phyloP scores from a whole-genome alignment of 805 yeast genomes.

The Myxozyma neotropica region DNA sequence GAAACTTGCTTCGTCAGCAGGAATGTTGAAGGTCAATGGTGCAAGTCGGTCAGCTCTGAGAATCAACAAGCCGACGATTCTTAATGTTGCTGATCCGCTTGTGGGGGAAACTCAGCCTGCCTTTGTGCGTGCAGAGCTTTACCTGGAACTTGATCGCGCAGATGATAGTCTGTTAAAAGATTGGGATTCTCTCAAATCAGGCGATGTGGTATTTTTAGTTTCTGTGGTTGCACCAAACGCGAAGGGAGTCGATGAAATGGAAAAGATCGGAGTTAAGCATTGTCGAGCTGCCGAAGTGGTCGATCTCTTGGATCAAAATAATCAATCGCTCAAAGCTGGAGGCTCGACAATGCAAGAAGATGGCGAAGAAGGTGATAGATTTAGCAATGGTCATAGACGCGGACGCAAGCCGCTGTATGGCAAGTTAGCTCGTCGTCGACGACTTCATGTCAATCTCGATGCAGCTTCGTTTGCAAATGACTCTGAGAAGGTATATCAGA shows the following conservation, averaged over 20 bases:
- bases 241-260: constrained; percentile 17
- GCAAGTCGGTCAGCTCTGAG: constrained; percentile 36
- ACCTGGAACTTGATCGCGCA: constrained; percentile 31
- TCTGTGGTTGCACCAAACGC: constrained; percentile 30
- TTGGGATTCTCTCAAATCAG: constrained; percentile 39
- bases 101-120: constrained; percentile 38
- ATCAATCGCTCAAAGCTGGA: constrained; percentile 8
- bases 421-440: constrained; percentile 21
- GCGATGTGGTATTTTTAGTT: constrained; percentile 39
- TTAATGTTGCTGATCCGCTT: constrained; percentile 35
- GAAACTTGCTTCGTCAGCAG: constrained; percentile 17
- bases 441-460: constrained; percentile 38
- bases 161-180: constrained; percentile 29
- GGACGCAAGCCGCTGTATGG: constrained; percentile 24
- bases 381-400: constrained; percentile 19
- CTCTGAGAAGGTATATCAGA: constrained; percentile 17
- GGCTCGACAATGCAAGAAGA: background rate
- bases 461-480: constrained; percentile 16
- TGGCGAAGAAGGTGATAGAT: background rate
- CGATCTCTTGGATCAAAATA: constrained; percentile 36
- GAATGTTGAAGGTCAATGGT: constrained; percentile 31
- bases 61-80: constrained; percentile 29
- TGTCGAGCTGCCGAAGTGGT: constrained; percentile 38
- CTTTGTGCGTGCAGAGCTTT: constrained; percentile 37
- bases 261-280: constrained; percentile 35